Evolutionary conservation across 2,329 filamentous ascomycete genomes (phyloP), one percentile per base, ranked within the genome.

Genomic region (Plenodomus lindquistii): DNA sequence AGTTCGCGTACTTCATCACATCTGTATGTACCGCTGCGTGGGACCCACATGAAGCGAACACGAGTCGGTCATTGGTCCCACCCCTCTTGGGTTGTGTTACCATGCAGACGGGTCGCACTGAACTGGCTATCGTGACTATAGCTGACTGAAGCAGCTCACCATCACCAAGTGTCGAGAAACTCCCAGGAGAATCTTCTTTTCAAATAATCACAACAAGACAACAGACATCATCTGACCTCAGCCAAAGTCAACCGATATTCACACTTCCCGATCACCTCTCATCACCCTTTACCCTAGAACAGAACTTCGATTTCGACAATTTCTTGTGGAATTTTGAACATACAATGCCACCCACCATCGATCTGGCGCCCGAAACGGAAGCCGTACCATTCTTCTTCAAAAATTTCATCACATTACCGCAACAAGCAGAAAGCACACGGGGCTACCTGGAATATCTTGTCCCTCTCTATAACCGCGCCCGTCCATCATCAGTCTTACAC

Each of bases 301-400:
- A 54, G 51, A 40, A 46, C 43, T 55, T 60, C 44, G 44, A 55
- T 47, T 67, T 66, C 27, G 54, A 70, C 41, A 57, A 57, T 3
- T 69, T 69, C 37, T 38, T 67, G 19, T 69, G 67, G 67, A 65
- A 66, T 34, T 55, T 68, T 22, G 55, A 67, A 29, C 51, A 61
- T 31, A 49, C 47, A 18, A 46, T 72, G 2, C 66, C 69, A 7
- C 46, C 52, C 0, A 62, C 55, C 13, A 60, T 73, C 22, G 54
- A 54, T 2, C 52, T 69, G 39, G 60, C 67, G 3, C 65, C 68
- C 13, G 71, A 74, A 52, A 64, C 59, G 34, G 68, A 73, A 55
- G 72, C 71, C 5, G 65, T 70, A 2, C 66, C 70, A 1, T 75
- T 75, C 61, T 75, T 75, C 57, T 74, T 75, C 58, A 66, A 66